Conservation (phyloP, 139 green algal species). For the Chlamydomonas eustigma region DNA sequence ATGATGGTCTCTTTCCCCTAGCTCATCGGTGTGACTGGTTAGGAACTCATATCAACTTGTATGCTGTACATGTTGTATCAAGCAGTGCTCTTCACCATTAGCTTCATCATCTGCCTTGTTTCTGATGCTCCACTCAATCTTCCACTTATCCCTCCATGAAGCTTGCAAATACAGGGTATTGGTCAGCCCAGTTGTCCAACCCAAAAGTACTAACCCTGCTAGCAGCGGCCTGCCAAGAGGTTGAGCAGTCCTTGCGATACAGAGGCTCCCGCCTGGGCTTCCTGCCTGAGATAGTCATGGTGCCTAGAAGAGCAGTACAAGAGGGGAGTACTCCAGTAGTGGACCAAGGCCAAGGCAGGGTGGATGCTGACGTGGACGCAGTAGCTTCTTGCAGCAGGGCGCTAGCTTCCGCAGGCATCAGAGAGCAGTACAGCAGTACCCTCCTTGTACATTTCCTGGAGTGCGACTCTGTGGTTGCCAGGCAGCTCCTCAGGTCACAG, state of each 20-base stretch:
- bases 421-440: neutral
- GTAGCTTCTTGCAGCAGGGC: no score
- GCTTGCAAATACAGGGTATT: neutral
- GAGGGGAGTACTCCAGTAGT: no score
- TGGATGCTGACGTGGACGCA: no score
- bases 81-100: neutral
- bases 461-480: neutral
- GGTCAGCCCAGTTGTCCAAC: neutral
- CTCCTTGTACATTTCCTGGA: neutral
- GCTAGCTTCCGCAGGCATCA: no score
- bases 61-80: neutral
- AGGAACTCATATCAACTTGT: no score
- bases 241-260: neutral
- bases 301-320: no score
- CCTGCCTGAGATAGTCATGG: neutral
- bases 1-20: neutral
- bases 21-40: no score
- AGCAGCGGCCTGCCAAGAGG: neutral
- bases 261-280: neutral
- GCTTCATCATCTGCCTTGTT: neutral
- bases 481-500: neutral
- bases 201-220: neutral
- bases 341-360: no score
- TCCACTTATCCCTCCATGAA: neutral
- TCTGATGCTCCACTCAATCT: neutral